phyloP scores from a whole-genome alignment of 306 rosid genomes.

The Rubus idaeus region DNA sequence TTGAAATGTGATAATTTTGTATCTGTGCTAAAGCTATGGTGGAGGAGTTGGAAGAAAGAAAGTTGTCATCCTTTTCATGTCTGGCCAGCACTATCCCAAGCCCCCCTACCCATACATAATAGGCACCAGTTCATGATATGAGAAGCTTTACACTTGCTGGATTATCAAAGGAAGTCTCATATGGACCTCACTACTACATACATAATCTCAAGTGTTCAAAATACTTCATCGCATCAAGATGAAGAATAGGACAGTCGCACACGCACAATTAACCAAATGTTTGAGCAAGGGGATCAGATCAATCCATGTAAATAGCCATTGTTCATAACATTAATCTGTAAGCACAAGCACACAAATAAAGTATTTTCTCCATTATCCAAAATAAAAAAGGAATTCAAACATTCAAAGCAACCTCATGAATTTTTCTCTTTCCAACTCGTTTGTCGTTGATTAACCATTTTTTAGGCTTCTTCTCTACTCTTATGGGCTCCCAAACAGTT shows the following conservation, averaged over 20 bases:
- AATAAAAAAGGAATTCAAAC: slow-evolving; percentile 14
- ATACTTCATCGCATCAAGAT: background rate
- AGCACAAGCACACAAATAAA: background rate
- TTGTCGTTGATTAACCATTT: slow-evolving; percentile 16
- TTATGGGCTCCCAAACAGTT: slow-evolving; percentile 18
- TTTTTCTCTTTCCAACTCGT: slow-evolving; percentile 39
- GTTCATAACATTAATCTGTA: too few species aligned
- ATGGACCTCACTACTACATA: background rate
- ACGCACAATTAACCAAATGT: too few species aligned
- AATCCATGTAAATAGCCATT: too few species aligned
- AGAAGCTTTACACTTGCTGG: too few species aligned
- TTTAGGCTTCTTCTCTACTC: slow-evolving; percentile 36
- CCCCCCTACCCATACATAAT: too few species aligned
- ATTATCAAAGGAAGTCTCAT: background rate
- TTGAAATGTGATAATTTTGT: background rate
- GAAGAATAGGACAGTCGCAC: background rate
- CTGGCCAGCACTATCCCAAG: too few species aligned
- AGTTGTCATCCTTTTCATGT: background rate
- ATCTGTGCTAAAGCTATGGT: background rate
- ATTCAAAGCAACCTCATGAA: slow-evolving; percentile 34
- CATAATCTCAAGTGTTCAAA: background rate
- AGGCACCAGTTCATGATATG: too few species aligned
- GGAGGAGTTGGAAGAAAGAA: background rate
- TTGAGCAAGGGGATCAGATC: too few species aligned
- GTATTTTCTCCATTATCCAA: background rate